Conservation (phyloP, 441 rosid species). For the Bocquillonia castaneifolia region DNA sequence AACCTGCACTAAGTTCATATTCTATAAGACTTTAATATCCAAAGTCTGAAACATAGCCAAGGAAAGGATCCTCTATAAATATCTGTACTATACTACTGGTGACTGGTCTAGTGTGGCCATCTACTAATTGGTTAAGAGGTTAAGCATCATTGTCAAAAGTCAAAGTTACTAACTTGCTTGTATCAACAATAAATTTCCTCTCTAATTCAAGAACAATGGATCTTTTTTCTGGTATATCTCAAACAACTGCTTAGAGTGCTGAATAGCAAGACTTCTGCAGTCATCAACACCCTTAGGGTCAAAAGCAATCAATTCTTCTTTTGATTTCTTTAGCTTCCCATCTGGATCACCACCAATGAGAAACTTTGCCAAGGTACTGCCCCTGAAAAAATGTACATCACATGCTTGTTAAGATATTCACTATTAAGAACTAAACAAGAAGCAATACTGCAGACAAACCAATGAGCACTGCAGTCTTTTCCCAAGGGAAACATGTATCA, state of each 20-base stretch:
- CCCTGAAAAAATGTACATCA: conserved; percentile 12
- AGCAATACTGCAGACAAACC: not conserved
- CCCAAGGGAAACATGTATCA: no score
- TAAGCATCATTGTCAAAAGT: no score
- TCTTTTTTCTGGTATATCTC: conserved; percentile 30
- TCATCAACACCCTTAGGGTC: conserved; percentile 23
- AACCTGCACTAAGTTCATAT: no score
- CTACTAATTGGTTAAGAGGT: no score
- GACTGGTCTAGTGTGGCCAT: no score
- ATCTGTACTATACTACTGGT: no score
- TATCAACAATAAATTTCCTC: not conserved
- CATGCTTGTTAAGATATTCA: not conserved
- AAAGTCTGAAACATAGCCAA: no score
- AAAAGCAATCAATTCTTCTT: conserved; percentile 21
- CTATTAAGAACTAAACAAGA: not conserved
- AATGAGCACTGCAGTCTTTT: not conserved
- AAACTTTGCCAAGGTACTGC: conserved; percentile 26
- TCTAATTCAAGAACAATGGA: conserved; percentile 18
- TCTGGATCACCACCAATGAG: conserved; percentile 30
- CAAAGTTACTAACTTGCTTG: not conserved
- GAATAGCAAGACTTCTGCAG: conserved; percentile 25
- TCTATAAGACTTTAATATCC: no score
- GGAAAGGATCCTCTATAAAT: no score
- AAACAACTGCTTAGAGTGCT: conserved; percentile 27
- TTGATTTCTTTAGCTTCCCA: conserved; percentile 30